A percentile compares a stretch with the other conserved stretches of the same genome.
Evolutionary conservation across 352 stramenopile genomes (phyloP).

Genomic region (Phytophthora ohioensis): DNA sequence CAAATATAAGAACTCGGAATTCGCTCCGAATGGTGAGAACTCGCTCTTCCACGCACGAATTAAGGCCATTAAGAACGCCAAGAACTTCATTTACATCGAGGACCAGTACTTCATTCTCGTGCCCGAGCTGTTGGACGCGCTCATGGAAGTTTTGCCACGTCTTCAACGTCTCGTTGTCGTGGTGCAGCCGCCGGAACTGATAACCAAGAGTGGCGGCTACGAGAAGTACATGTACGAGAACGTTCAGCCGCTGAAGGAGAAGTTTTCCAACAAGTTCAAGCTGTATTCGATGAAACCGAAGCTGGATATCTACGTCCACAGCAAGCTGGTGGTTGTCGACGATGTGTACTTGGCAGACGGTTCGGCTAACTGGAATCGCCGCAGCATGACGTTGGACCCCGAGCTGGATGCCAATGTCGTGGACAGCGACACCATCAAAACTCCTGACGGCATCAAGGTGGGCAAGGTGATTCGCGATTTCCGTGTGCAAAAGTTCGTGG

Average conservation of each 20-base stretch:
- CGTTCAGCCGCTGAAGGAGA: slow-evolving; percentile 43
- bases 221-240: slow-evolving; percentile 63
- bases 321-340: slow-evolving; percentile 61
- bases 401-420: slow-evolving; percentile 62
- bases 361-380: slow-evolving; percentile 72
- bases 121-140: slow-evolving; percentile 45
- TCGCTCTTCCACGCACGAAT: slow-evolving; percentile 57
- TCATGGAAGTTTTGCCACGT: slow-evolving; percentile 50
- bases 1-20: slow-evolving; percentile 53
- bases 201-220: slow-evolving; percentile 41
- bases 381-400: slow-evolving; percentile 68
- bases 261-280: slow-evolving; percentile 61
- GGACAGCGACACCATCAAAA: slow-evolving; percentile 37
- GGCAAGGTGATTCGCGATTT: slow-evolving; percentile 51
- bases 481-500: slow-evolving; percentile 63
- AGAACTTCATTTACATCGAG: slow-evolving; percentile 77
- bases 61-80: slow-evolving; percentile 61
- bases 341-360: slow-evolving; percentile 61
- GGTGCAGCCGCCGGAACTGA: slow-evolving; percentile 38
- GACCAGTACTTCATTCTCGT: slow-evolving; percentile 75
- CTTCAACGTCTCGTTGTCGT: slow-evolving; percentile 64
- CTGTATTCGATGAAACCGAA: slow-evolving; percentile 48
- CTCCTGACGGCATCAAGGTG: slow-evolving; percentile 42
- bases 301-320: slow-evolving; percentile 61
- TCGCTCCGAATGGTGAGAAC: slow-evolving; percentile 56